Conservation (phyloP, 2,329 filamentous ascomycete genomes). For the Neoarthrinium moseri region DNA sequence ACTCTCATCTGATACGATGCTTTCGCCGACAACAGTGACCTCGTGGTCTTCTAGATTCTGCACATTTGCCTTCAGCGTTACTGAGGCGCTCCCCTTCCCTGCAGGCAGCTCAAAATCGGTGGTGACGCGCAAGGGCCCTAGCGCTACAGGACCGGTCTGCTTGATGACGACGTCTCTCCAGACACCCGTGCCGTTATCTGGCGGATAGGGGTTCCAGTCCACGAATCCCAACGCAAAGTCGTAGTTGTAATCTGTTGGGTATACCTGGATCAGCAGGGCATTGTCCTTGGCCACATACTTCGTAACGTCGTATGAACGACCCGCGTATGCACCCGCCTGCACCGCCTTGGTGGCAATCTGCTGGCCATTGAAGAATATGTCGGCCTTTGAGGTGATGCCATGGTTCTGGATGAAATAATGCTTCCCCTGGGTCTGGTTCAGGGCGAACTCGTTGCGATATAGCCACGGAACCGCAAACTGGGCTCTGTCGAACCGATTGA, state of each 20-base stretch:
- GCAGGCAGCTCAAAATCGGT: slow-evolving; percentile 36
- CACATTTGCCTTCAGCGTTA: slow-evolving; percentile 37
- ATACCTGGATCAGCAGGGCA: slow-evolving; percentile 49
- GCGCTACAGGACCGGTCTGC: slow-evolving; percentile 49
- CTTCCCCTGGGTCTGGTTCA: slow-evolving; percentile 30
- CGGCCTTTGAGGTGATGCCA: slow-evolving; percentile 59
- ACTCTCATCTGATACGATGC: slow-evolving; percentile 33
- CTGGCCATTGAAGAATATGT: slow-evolving; percentile 58
- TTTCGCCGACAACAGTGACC: slow-evolving; percentile 34
- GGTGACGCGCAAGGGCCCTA: slow-evolving; percentile 43
- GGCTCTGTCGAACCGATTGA: slow-evolving; percentile 39
- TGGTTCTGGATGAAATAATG: slow-evolving; percentile 56
- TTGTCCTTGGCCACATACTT: slow-evolving; percentile 39
- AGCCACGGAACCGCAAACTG: slow-evolving; percentile 57
- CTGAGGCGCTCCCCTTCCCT: slow-evolving; percentile 26
- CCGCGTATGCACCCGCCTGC: slow-evolving; percentile 57
- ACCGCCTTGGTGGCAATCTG: slow-evolving; percentile 44
- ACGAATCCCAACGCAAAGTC: slow-evolving; percentile 61
- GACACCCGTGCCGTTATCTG: slow-evolving; percentile 62
- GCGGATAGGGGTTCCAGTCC: slow-evolving; percentile 62
- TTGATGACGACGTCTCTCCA: slow-evolving; percentile 59
- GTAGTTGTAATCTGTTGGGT: slow-evolving; percentile 58
- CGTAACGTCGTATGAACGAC: slow-evolving; percentile 55
- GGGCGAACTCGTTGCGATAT: slow-evolving; percentile 52
- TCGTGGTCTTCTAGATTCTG: slow-evolving; percentile 38